Evolutionary conservation across 2,329 filamentous ascomycete species (phyloP), one percentile per base, ranked within the genome.

Genomic region (Stagonosporopsis chrysanthemi): DNA sequence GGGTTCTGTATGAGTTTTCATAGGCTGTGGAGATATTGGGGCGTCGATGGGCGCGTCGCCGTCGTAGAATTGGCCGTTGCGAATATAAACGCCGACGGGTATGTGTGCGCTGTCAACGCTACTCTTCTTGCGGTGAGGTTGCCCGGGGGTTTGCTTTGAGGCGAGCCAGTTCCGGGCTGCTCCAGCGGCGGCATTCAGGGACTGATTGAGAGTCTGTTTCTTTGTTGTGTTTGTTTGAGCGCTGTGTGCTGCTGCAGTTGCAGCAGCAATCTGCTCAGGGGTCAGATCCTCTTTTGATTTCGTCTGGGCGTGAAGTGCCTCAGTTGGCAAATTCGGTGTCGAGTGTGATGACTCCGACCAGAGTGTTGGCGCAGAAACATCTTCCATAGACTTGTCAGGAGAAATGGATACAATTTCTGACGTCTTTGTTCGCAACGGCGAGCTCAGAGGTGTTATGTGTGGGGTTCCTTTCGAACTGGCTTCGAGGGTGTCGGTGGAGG

Each of bases 141-240:
- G 63, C 9, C 59, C 57, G 52, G 58, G 31, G 71, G 78, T 63
- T 81, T 82, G 55, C 73, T 78, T 54, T 77, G 68, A 52, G 23
- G 84, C 77, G 19, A 86, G 79, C 86, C 86, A 88, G 75, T 85
- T 87, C 68, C 85, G 86, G 5, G 85, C 84, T 15, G 81, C 83
- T 6, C 81, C 80, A 12, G 84, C 83, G 1, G 85, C 84, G 4
- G 81, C 79, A 31, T 71, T 77, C 39, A 75, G 65, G 4, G 71
- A 77, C 48, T 74, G 71, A 36, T 72, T 78, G 39, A 77, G 58
- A 2, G 67, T 69, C 40, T 69, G 67, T 40, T 66, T 68, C 56
- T 62, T 67, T 2, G 52, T 38, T n/a, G 50, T 41, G 4, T 22
- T 49, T 38, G 48, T 43, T 11, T 51, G 63, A 14, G 63, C 66